phyloP scores from a whole-genome alignment of 1,284 basidiomycete species.

The Inonotus hispidus region DNA sequence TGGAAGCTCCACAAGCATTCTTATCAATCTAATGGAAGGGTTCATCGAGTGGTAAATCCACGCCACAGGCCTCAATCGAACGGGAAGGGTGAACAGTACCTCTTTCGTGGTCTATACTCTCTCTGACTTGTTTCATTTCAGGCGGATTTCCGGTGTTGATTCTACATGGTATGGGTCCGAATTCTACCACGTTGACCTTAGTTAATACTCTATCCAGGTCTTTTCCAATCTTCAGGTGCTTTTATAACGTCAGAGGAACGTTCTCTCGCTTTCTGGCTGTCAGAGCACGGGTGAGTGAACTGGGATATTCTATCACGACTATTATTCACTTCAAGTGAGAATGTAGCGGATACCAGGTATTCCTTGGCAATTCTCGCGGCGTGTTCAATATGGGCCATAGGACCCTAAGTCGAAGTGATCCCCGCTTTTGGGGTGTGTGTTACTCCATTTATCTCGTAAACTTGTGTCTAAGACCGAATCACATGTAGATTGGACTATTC shows the following conservation, averaged over 20 bases:
- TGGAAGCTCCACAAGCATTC: neutral
- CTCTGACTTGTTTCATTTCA: neutral
- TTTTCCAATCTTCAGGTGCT: slow-evolving; percentile 57
- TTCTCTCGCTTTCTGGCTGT: slow-evolving; percentile 56
- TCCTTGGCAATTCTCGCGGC: slow-evolving; percentile 53
- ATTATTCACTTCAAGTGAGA: neutral
- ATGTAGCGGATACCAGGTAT: slow-evolving; percentile 47
- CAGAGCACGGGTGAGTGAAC: slow-evolving; percentile 36
- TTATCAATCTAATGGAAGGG: slow-evolving; percentile 26
- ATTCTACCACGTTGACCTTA: neutral
- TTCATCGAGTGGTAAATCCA: slow-evolving; percentile 48
- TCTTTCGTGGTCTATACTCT: neutral
- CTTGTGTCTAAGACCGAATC: neutral
- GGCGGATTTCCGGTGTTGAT: slow-evolving; percentile 55
- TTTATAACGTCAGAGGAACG: slow-evolving; percentile 60
- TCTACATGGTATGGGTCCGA: slow-evolving; percentile 36
- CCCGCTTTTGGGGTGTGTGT: slow-evolving; percentile 50
- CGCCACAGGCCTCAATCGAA: slow-evolving; percentile 34
- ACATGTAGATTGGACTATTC: slow-evolving; percentile 50
- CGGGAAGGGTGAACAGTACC: slow-evolving; percentile 26
- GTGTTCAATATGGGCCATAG: slow-evolving; percentile 59
- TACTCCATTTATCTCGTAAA: neutral
- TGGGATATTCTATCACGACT: neutral
- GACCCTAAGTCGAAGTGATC: slow-evolving; percentile 40
- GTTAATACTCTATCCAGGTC: slow-evolving; percentile 23